A percentile compares a stretch with the other conserved stretches of the same genome.
Evolutionary conservation across 352 stramenopile species (phyloP).

Genomic region (Globisporangium echinulatum): DNA sequence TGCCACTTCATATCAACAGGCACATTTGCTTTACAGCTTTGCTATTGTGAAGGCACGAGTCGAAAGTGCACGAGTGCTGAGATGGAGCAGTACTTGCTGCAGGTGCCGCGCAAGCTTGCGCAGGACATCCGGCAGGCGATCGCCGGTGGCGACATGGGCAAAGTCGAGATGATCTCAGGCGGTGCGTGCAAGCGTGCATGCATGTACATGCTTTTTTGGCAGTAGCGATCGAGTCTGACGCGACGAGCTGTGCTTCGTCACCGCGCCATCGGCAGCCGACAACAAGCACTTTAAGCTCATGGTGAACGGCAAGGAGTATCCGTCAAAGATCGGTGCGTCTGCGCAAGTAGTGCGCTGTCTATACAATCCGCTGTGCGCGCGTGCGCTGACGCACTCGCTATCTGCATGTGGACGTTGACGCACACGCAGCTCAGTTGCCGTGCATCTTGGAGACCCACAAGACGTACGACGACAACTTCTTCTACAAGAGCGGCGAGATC

Average conservation of each 20-base stretch:
- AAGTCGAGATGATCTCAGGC: slow-evolving; percentile 74
- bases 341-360: neutral
- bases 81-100: slow-evolving; percentile 87
- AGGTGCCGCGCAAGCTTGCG: slow-evolving; percentile 77
- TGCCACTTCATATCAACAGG: too few relatives aligned
- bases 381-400: neutral
- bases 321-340: slow-evolving; percentile 60
- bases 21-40: too few relatives aligned
- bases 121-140: slow-evolving; percentile 66
- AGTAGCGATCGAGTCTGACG: neutral
- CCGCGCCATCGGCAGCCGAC: slow-evolving; percentile 36
- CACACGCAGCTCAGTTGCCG: slow-evolving; percentile 59
- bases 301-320: slow-evolving; percentile 72
- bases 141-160: slow-evolving; percentile 41
- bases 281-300: slow-evolving; percentile 83
- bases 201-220: neutral
- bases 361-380: neutral
- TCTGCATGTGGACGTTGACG: too few relatives aligned
- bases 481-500: slow-evolving; percentile 87
- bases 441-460: slow-evolving; percentile 87
- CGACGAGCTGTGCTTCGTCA: too few relatives aligned
- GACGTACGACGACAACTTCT: slow-evolving; percentile 86
- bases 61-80: too few relatives aligned
- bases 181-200: slow-evolving; percentile 20
- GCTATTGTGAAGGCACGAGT: too few relatives aligned